These are phyloP conservation scores for Amanita inopinata DNA, from an alignment of 768 basidiomycete species.

Conservation along the genomic window DNA sequence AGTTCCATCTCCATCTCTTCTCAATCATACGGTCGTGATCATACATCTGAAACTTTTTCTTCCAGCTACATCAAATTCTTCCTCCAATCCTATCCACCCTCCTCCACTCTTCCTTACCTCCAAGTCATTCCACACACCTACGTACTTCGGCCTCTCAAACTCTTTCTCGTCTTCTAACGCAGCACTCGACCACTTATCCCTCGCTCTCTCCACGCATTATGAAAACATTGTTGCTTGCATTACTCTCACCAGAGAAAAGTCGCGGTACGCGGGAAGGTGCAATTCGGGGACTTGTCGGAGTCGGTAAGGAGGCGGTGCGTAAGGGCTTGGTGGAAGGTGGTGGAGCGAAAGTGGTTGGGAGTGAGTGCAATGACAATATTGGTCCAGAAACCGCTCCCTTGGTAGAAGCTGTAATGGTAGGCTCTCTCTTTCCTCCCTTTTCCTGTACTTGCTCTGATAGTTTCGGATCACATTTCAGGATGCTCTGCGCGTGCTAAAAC, in stretches of 20 bases:
- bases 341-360: constrained; percentile 66
- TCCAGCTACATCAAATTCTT: constrained; percentile 88
- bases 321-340: constrained; percentile 78
- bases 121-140: constrained; percentile 57
- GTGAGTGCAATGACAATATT: constrained; percentile 40
- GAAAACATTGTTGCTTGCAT: constrained; percentile 85
- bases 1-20: constrained; percentile 19
- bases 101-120: constrained; percentile 77
- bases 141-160: constrained; percentile 80
- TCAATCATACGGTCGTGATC: background rate
- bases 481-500: constrained; percentile 50
- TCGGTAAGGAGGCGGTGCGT: constrained; percentile 77
- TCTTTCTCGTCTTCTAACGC: constrained; percentile 69
- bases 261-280: constrained; percentile 85
- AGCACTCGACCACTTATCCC: constrained; percentile 84
- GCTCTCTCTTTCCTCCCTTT: constrained; percentile 9
- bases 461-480: constrained; percentile 28
- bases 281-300: constrained; percentile 74
- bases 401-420: constrained; percentile 54
- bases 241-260: constrained; percentile 62
- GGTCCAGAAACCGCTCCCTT: constrained; percentile 32
- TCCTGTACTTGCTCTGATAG: background rate
- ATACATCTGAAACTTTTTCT: constrained; percentile 1
- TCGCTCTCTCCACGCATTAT: constrained; percentile 82
- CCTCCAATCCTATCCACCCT: constrained; percentile 89